Base-by-base conservation (phyloP, 805 yeast species). In the Candida ponderosae region DNA sequence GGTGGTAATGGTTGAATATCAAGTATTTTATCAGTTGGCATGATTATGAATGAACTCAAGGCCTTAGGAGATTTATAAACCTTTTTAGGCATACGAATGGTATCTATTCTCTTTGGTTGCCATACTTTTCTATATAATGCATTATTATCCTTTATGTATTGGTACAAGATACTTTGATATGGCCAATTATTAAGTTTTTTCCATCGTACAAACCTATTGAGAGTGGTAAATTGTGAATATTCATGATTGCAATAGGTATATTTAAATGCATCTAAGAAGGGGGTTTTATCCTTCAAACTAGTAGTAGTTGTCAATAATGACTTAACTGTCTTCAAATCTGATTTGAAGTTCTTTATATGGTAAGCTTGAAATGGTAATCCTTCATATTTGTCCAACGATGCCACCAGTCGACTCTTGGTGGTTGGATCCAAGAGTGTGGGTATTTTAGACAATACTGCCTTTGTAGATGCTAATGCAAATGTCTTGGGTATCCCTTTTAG, bases 141-240 rank as follows among this genome's bases (percentile, higher is more conserved):
- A 19, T 40, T 38, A 17, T 35, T 37, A 18, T 39, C 32, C 3
- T 37, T 31, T 10, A 42, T 31, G 4, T 47, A 26, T 6, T 43
- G 29, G 1, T 31, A 41, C 7, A 41, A 14, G 3, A 42, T 29
- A n/a, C 38, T 35, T 28, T 50, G 51, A 23, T 31, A n/a, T 1
- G 54, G 57, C 57, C 57, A 51, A 16, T 35, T 33, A 24, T 24
- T n/a, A 11, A 8, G 5, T 9, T 6, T 24, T 13, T 24, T 24
- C 11, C 5, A 6, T 9, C 6, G 11, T 4, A 24, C 13, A 24
- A 24, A 24, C 13, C 28, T 24, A 11, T 13, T 13, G 3, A 24
- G 14, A 24, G 5, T 3, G 14, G 7, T 3, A 24, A 24, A 24
- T 4, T 24, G 14, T 2, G 5, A 13, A 13, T 24, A 24, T 13